These are phyloP conservation scores for Eucalyptus pauciflora DNA, from an alignment of 345 rosid genomes.

Conservation along the genomic window DNA sequence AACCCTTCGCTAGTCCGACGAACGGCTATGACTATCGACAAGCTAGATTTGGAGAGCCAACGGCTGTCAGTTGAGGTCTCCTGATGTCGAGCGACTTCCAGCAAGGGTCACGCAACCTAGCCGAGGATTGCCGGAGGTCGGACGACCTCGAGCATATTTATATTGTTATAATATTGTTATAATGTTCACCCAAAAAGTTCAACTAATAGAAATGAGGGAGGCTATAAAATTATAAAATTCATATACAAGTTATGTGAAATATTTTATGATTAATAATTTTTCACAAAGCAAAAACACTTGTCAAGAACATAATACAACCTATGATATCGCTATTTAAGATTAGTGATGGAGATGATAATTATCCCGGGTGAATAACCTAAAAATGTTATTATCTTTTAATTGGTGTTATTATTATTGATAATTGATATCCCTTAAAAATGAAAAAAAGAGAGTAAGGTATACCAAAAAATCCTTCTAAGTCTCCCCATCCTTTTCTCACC, in stretches of 20 bases:
- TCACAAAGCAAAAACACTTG: neutral
- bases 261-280: neutral
- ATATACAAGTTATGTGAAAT: neutral
- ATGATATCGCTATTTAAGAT: neutral
- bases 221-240: neutral
- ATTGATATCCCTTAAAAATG: too few species aligned
- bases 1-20: too few species aligned
- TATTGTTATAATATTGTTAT: neutral
- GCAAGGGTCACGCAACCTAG: too few species aligned
- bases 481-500: neutral
- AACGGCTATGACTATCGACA: too few species aligned
- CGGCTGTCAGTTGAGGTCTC: too few species aligned
- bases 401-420: neutral
- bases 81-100: too few species aligned
- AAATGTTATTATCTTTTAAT: neutral
- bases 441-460: too few species aligned
- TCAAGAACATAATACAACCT: neutral
- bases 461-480: neutral
- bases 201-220: neutral
- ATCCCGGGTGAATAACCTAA: neutral
- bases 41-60: too few species aligned
- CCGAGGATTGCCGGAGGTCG: too few species aligned
- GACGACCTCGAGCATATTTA: neutral
- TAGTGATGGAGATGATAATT: neutral
- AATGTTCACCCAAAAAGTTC: neutral